Conservation (phyloP, 495 filamentous ascomycete species). For the Aspergillus coremiiformis region DNA sequence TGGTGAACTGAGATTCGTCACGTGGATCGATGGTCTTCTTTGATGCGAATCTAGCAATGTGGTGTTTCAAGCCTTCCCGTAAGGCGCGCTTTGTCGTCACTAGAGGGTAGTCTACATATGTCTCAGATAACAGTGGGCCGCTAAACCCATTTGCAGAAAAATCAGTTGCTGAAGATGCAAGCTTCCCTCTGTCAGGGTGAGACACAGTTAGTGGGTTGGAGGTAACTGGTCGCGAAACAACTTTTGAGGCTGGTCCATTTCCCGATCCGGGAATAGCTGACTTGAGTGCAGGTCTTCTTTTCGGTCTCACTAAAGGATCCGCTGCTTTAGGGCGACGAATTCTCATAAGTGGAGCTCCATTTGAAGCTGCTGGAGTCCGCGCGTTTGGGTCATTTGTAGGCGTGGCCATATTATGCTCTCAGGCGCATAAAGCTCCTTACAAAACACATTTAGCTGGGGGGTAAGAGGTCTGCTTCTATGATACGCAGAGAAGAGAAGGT, state of each 20-base stretch:
- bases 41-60: constrained; percentile 69
- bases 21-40: constrained; percentile 62
- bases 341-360: constrained; percentile 32
- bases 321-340: constrained; percentile 45
- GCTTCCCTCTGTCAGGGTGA: constrained; percentile 12
- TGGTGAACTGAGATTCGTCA: constrained; percentile 72
- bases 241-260: constrained; percentile 15
- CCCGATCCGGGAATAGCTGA: constrained; percentile 21
- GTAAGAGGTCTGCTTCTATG: background rate
- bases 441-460: background rate
- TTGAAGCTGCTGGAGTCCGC: constrained; percentile 25
- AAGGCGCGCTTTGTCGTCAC: constrained; percentile 73
- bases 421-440: background rate
- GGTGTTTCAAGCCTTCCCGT: constrained; percentile 73
- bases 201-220: constrained; percentile 5
- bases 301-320: constrained; percentile 64
- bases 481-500: background rate
- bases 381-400: constrained; percentile 27
- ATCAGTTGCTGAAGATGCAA: constrained; percentile 22
- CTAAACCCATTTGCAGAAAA: constrained; percentile 54
- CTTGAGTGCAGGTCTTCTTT: constrained; percentile 37
- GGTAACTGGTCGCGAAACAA: constrained; percentile 19
- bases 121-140: constrained; percentile 42
- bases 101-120: constrained; percentile 60
- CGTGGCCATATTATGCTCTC: constrained; percentile 26